Evolutionary conservation across 2,329 filamentous ascomycete genomes (phyloP).

Genomic region (Verticillium longisporum): DNA sequence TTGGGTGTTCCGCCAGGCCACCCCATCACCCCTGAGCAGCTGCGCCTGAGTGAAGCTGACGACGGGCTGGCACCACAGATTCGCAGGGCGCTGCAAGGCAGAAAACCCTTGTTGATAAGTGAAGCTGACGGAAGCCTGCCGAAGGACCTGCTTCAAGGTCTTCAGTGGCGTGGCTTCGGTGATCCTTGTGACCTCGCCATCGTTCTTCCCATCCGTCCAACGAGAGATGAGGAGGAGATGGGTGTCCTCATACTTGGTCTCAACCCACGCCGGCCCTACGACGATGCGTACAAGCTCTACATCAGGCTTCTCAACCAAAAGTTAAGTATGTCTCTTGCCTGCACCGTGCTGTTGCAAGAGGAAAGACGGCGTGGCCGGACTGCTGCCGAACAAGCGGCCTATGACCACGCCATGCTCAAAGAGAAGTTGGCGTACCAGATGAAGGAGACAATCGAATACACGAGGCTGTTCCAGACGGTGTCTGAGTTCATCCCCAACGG

Average conservation of each 20-base stretch:
- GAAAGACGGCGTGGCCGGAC: constrained; percentile 52
- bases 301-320: constrained; percentile 48
- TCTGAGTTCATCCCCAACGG: constrained; percentile 69
- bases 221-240: constrained; percentile 57
- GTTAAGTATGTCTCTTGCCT: constrained; percentile 61
- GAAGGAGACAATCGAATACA: constrained; percentile 42
- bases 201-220: constrained; percentile 61
- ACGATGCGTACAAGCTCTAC: constrained; percentile 66
- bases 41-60: constrained; percentile 28
- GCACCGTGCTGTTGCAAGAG: constrained; percentile 64
- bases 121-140: constrained; percentile 48
- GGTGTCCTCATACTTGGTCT: constrained; percentile 64
- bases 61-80: constrained; percentile 31
- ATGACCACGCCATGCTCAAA: constrained; percentile 60
- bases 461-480: constrained; percentile 62
- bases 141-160: constrained; percentile 46
- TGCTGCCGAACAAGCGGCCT: constrained; percentile 55
- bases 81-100: constrained; percentile 27
- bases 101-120: constrained; percentile 32
- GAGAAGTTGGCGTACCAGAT: constrained; percentile 55
- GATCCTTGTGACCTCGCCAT: constrained; percentile 60
- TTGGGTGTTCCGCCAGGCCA: constrained; percentile 38
- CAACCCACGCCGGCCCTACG: constrained; percentile 65
- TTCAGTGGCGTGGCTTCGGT: constrained; percentile 57
- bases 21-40: constrained; percentile 27